Evolutionary conservation across 164 flowering plant genomes (phyloP).

Genomic region (Nelumbo lutea): DNA sequence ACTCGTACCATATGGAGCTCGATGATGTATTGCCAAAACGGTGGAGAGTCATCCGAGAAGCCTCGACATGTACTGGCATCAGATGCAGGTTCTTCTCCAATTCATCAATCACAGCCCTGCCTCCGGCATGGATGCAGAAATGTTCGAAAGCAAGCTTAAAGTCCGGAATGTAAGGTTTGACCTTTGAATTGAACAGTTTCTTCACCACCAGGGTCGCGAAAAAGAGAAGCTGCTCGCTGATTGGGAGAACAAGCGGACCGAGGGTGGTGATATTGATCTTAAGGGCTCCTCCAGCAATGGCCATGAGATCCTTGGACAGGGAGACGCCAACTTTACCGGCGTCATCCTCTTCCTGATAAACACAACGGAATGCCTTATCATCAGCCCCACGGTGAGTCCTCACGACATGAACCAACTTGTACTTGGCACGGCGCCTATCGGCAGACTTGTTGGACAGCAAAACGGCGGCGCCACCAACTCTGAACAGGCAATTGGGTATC

Average conservation of each 20-base stretch:
- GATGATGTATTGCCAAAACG: slow-evolving; percentile 12
- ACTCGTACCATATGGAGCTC: slow-evolving; percentile 8
- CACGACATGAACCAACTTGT: slow-evolving; percentile 41
- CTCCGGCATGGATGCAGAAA: slow-evolving; percentile 12
- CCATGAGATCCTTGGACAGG: slow-evolving; percentile 32
- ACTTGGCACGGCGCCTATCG: slow-evolving; percentile 32
- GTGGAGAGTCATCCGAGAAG: slow-evolving; percentile 11
- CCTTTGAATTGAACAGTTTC: background rate
- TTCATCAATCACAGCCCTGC: slow-evolving; percentile 7
- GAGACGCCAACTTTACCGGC: slow-evolving; percentile 37
- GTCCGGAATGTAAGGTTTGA: background rate
- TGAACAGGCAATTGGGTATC: background rate
- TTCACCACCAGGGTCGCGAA: background rate
- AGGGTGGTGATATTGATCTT: slow-evolving; percentile 34
- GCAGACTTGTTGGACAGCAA: slow-evolving; percentile 38
- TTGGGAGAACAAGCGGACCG: slow-evolving; percentile 42
- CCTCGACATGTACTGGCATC: slow-evolving; percentile 3
- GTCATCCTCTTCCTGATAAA: slow-evolving; percentile 36
- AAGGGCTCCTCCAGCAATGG: slow-evolving; percentile 38
- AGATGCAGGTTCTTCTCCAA: slow-evolving; percentile 7
- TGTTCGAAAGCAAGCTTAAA: slow-evolving; percentile 1
- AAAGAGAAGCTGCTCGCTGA: slow-evolving; percentile 33
- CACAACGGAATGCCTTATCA: slow-evolving; percentile 35
- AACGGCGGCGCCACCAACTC: slow-evolving; percentile 47
- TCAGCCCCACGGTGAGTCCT: slow-evolving; percentile 50